Conservation (phyloP, 768 basidiomycete species). For the Xerocomus potaroensis region DNA sequence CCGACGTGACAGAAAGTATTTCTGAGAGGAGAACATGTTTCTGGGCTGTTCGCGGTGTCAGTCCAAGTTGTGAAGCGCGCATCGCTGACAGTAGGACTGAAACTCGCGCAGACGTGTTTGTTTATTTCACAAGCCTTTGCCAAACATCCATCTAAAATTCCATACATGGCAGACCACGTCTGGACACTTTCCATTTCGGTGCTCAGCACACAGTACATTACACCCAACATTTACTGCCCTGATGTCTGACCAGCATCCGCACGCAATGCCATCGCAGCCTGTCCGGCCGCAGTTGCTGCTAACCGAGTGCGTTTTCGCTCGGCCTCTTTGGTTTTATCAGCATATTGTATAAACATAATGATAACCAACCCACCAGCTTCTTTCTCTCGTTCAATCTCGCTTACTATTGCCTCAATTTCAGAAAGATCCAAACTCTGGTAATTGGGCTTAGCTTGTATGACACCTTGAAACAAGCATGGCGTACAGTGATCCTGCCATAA, state of each 20-base stretch:
- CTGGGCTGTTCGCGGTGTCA: conserved; percentile 39
- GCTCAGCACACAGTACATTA: conserved; percentile 8
- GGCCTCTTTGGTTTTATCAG: conserved; percentile 58
- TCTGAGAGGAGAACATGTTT: conserved; percentile 86
- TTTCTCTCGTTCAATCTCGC: conserved; percentile 95
- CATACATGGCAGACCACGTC: not conserved
- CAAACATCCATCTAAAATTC: conserved; percentile 22
- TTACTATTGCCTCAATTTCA: conserved; percentile 89
- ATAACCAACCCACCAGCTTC: conserved; percentile 64
- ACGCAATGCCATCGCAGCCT: conserved; percentile 79
- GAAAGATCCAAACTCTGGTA: conserved; percentile 74
- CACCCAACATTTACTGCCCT: conserved; percentile 30
- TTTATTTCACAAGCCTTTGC: conserved; percentile 23
- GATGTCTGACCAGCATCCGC: conserved; percentile 36
- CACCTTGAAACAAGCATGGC: conserved; percentile 16
- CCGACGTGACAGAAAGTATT: conserved; percentile 85
- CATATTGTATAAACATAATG: not conserved
- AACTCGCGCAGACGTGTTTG: conserved; percentile 10
- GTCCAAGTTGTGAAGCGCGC: conserved; percentile 9
- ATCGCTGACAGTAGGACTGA: conserved; percentile 9
- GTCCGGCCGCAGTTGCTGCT: conserved; percentile 87
- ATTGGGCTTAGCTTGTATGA: not conserved
- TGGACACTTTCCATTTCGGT: not conserved
- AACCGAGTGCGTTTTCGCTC: conserved; percentile 89
- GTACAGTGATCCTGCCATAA: conserved; percentile 87